phyloP scores from a whole-genome alignment of 768 basidiomycete genomes.

The Boletus reticuloceps region DNA sequence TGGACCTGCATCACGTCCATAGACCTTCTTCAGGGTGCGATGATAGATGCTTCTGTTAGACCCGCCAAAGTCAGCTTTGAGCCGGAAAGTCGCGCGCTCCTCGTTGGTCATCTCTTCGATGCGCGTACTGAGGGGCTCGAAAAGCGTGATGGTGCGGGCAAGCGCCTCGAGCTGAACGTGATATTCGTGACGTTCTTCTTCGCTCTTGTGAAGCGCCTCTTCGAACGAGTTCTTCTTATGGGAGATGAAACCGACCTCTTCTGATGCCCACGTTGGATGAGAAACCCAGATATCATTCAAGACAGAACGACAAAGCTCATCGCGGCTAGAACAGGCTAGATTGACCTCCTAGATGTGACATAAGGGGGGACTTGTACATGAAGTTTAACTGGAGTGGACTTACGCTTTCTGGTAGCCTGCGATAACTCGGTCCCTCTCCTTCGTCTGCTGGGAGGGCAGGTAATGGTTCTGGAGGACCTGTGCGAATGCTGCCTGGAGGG shows the following conservation, averaged over 20 bases:
- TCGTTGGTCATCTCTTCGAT: constrained; percentile 88
- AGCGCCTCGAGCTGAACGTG: constrained; percentile 94
- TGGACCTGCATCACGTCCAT: constrained; percentile 71
- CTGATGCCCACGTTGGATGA: constrained; percentile 97
- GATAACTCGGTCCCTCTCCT: constrained; percentile 92
- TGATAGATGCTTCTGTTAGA: constrained; percentile 85
- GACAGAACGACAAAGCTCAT: constrained; percentile 91
- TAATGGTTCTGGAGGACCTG: constrained; percentile 71
- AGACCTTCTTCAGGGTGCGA: constrained; percentile 90
- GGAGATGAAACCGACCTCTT: constrained; percentile 90
- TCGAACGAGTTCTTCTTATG: constrained; percentile 98
- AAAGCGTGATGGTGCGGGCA: constrained; percentile 81
- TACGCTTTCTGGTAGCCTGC: constrained; percentile 83
- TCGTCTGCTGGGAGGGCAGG: constrained; percentile 78
- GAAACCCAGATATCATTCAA: constrained; percentile 98
- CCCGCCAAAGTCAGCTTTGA: constrained; percentile 89
- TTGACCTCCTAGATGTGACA: constrained; percentile 65
- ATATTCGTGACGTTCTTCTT: constrained; percentile 98
- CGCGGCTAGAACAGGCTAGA: constrained; percentile 90
- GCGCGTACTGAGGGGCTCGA: constrained; percentile 83
- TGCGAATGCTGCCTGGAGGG: constrained; percentile 76
- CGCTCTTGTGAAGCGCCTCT: constrained; percentile 93
- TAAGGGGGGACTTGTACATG: not conserved
- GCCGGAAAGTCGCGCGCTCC: constrained; percentile 76
- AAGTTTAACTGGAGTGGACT: constrained; percentile 33